Percentiles rank a stretch among this genome's conserved stretches.
Evolutionary conservation across 768 basidiomycete genomes (phyloP).

Genomic region (Paxillus ammoniavirescens): DNA sequence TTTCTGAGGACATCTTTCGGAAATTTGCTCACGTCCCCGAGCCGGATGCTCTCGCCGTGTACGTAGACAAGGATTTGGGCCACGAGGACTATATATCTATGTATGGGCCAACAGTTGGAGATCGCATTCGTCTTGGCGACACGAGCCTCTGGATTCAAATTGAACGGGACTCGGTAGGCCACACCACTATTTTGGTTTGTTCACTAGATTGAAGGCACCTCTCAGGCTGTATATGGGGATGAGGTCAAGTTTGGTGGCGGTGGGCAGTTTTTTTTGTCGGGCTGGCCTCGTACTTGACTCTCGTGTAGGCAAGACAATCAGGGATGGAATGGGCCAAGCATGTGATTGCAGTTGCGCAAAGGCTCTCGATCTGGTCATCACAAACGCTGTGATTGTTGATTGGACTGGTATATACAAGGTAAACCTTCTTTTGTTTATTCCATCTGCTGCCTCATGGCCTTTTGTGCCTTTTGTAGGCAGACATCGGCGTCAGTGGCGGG

Average conservation of each 20-base stretch:
- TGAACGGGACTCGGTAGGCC: constrained; percentile 71
- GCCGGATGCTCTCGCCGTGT: constrained; percentile 55
- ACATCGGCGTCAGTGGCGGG: constrained; percentile 88
- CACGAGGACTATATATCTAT: constrained; percentile 83
- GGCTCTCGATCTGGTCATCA: constrained; percentile 89
- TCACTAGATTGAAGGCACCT: neutral
- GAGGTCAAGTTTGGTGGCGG: constrained; percentile 99
- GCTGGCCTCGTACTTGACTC: constrained; percentile 47
- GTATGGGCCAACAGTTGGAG: constrained; percentile 94
- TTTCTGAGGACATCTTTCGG: constrained; percentile 22
- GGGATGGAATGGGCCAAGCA: constrained; percentile 96
- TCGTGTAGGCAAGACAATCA: constrained; percentile 79
- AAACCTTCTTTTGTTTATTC: neutral
- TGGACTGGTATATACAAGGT: constrained; percentile 97
- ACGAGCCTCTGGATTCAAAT: constrained; percentile 90
- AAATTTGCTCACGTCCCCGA: constrained; percentile 74
- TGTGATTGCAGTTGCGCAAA: constrained; percentile 66
- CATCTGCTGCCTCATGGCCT: constrained; percentile 2
- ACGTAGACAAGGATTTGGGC: constrained; percentile 52
- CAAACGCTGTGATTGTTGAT: constrained; percentile 91
- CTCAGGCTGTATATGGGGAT: constrained; percentile 85
- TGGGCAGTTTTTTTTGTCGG: constrained; percentile 21
- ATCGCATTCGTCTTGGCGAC: constrained; percentile 86
- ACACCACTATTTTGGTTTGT: neutral
- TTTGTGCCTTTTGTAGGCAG: constrained; percentile 56